Base-by-base conservation (phyloP, 2,329 filamentous ascomycete genomes). In the Paracamarosporium sp. region DNA sequence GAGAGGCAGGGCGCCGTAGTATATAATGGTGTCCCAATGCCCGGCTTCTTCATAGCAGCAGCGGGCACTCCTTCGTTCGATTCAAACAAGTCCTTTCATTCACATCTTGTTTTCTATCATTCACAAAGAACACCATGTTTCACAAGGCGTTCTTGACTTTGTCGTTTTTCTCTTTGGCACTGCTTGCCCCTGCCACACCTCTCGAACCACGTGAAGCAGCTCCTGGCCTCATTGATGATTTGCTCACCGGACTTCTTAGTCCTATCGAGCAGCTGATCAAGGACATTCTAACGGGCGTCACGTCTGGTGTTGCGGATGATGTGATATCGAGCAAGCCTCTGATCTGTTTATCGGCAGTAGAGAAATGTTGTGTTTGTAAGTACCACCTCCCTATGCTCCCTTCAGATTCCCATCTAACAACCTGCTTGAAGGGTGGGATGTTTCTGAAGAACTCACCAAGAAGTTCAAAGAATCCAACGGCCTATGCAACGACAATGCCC, bases 401-500 rank as follows among this genome's bases (percentile, higher is more conserved):
- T n/a, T 6, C 30, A 36, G 12, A 46, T 24, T 17, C 11, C 33
- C 9, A 20, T 53, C 60, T 67, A 53, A 67, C 36, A 50, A 53
- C 33, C 3, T 38, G 28, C 12, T 43, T 17, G n/a, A 47, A 68
- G 64, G 72, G 73, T 73, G 60, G 4, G 72, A 75, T 30, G 67
- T 76, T 11, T 72, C 71, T 8, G 60, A 60, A 17, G 71, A 71
- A 15, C 68, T 76, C 38, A 70, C 68, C 1, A 55, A 58, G 22
- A 44, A 59, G 0, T 76, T 76, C 52, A 57, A 62, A 20, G 60
- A 60, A 20, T 7, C 58, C 15, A 63, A 72, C 31, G 64, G 65
- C 11, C 56, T 69, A 53, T 76, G 73, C 56, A 76, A 75, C 33
- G 69, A 73, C 51, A 69, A 68, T n/a, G 73, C 73, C 11, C 71